Conservation (phyloP, 306 rosid genomes). For the Boehmeria nivea region DNA sequence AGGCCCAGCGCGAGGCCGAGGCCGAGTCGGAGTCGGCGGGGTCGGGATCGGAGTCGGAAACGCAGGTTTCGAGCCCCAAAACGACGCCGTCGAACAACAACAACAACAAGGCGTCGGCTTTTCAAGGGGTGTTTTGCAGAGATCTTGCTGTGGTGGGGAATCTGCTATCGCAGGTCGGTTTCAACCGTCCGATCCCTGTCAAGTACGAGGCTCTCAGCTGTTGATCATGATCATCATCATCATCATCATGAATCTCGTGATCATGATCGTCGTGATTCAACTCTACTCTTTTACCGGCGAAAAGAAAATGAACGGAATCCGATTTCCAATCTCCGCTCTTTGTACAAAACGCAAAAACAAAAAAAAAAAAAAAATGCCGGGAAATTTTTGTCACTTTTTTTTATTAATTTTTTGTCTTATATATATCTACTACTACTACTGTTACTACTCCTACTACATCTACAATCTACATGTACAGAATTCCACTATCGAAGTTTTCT, state of each 20-base stretch:
- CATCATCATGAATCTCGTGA: too few species aligned
- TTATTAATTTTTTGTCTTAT: conserved; percentile 4
- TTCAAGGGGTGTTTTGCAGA: conserved; percentile 89
- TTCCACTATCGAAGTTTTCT: conserved; percentile 32
- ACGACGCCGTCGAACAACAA: conserved; percentile 26
- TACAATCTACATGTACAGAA: conserved; percentile 78
- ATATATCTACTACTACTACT: conserved; percentile 15
- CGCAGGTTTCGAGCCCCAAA: neutral
- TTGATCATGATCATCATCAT: conserved; percentile 15
- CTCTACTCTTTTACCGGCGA: conserved; percentile 10
- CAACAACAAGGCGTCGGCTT: conserved; percentile 22
- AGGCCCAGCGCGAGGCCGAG: conserved; percentile 32
- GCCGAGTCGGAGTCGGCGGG: conserved; percentile 22
- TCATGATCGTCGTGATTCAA: neutral
- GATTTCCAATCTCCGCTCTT: conserved; percentile 20
- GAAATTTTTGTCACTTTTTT: conserved; percentile 64
- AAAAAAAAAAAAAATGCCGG: conserved; percentile 41
- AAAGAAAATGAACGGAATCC: too few species aligned
- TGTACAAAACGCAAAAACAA: conserved; percentile 57
- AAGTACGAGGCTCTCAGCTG: conserved; percentile 93
- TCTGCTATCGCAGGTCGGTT: conserved; percentile 67
- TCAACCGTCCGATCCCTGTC: conserved; percentile 69
- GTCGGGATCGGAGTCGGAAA: conserved; percentile 22
- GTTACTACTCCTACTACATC: conserved; percentile 24
- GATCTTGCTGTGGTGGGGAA: conserved; percentile 77